phyloP scores from a whole-genome alignment of 2,329 filamentous ascomycete genomes.

The Aspergillus udagawae region DNA sequence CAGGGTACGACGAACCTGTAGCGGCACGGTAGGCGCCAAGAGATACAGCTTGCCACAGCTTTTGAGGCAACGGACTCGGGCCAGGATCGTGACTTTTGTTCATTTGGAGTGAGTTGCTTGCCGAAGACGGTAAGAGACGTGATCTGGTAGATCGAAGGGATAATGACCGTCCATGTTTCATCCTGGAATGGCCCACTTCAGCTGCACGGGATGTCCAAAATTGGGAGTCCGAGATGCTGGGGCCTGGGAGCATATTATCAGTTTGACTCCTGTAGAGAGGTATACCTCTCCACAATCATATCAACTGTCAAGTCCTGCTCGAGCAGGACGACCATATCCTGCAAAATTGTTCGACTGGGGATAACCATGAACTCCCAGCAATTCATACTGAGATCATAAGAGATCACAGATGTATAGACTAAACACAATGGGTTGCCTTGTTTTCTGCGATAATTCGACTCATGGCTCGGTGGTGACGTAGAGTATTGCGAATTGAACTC shows the following conservation, averaged over 20 bases:
- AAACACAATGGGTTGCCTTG: not conserved
- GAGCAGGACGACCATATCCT: too few relatives aligned
- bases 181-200: conserved; percentile 15
- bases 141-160: conserved; percentile 17
- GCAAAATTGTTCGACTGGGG: too few relatives aligned
- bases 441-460: not conserved
- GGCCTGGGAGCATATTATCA: not conserved
- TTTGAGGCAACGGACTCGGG: not conserved
- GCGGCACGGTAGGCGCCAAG: conserved; percentile 7
- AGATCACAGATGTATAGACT: not conserved
- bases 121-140: conserved; percentile 12
- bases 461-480: not conserved
- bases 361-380: too few relatives aligned
- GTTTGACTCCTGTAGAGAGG: not conserved
- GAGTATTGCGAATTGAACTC: not conserved
- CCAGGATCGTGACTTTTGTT: conserved; percentile 8
- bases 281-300: too few relatives aligned
- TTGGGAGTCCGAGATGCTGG: conserved; percentile 14
- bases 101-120: conserved; percentile 2
- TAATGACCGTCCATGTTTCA: conserved; percentile 9
- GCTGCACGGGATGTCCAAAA: conserved; percentile 15
- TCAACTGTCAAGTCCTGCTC: not conserved
- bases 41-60: conserved; percentile 14
- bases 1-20: conserved; percentile 17
- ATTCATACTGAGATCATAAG: too few relatives aligned